Conservation (phyloP, 257 asterid genomes). For the Solanum appendiculatum region DNA sequence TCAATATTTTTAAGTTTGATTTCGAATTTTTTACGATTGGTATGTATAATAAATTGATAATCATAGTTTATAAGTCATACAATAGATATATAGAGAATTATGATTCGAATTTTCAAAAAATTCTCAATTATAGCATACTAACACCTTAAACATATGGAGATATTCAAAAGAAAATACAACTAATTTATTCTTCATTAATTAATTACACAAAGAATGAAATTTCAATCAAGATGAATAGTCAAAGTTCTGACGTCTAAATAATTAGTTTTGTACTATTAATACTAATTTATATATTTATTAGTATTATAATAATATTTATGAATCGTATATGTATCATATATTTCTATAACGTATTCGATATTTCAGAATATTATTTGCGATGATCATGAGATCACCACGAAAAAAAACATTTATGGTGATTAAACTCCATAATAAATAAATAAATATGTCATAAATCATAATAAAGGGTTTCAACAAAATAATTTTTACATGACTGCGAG, state of each 20-base stretch:
- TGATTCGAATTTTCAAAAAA: not conserved
- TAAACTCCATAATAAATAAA: not conserved
- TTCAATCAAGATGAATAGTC: not conserved
- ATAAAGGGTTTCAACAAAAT: not conserved
- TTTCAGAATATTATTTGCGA: not conserved
- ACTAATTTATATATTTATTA: not conserved
- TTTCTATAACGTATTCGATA: not conserved
- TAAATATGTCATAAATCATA: not conserved
- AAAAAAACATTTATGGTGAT: not conserved
- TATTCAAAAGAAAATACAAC: not conserved
- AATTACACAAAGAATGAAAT: not conserved
- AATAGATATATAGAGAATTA: not conserved
- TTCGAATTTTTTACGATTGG: too few species aligned
- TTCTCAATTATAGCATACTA: not conserved
- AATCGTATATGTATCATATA: not conserved
- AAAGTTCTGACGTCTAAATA: not conserved
- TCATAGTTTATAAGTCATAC: not conserved
- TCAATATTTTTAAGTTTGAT: too few species aligned
- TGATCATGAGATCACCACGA: not conserved
- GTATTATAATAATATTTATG: not conserved
- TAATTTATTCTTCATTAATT: not conserved
- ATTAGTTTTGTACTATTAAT: not conserved
- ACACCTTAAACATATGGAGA: not conserved
- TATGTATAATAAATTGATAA: too few species aligned
- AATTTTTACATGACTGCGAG: not conserved